A percentile compares a stretch with the other conserved stretches of the same genome.
Conservation (phyloP, 208 protist species). For the Crithidia mellificae region DNA sequence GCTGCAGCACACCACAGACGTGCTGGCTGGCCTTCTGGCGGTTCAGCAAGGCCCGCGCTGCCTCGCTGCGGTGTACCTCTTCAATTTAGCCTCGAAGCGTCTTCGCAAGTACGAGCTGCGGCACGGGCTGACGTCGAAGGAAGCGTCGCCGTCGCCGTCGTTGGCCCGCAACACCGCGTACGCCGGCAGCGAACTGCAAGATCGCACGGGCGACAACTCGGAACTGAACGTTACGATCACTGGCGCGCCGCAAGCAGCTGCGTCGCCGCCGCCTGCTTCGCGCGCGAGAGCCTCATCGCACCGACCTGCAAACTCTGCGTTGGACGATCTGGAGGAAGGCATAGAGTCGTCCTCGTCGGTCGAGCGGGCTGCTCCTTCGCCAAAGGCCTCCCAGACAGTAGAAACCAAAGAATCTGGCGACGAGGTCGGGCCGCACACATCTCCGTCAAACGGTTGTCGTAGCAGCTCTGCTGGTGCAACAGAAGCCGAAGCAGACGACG, state of each 20-base stretch:
- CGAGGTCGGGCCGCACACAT: neutral
- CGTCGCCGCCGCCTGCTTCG: neutral
- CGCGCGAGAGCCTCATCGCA: neutral
- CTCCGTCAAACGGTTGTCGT: neutral
- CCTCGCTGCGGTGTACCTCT: conserved; percentile 47
- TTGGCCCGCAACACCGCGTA: neutral
- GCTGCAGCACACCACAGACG: conserved; percentile 52
- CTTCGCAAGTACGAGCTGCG: conserved; percentile 43
- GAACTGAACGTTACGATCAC: conserved; percentile 51
- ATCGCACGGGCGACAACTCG: conserved; percentile 16
- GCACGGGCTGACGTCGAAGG: neutral
- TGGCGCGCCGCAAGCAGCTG: conserved; percentile 14
- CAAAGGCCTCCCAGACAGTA: neutral
- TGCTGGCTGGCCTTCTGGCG: conserved; percentile 41
- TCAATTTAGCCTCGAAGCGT: conserved; percentile 42
- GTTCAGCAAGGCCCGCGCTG: conserved; percentile 46
- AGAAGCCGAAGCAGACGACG: neutral
- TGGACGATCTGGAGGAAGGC: conserved; percentile 31
- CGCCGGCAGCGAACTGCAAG: neutral
- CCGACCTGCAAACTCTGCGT: neutral
- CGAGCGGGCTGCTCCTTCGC: too few species aligned
- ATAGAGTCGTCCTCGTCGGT: neutral
- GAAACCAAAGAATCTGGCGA: neutral
- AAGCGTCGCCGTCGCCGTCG: neutral
- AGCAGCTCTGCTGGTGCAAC: neutral